Base-by-base conservation (phyloP, 106 monocot genomes). In the Dendrobium chrysotoxum region DNA sequence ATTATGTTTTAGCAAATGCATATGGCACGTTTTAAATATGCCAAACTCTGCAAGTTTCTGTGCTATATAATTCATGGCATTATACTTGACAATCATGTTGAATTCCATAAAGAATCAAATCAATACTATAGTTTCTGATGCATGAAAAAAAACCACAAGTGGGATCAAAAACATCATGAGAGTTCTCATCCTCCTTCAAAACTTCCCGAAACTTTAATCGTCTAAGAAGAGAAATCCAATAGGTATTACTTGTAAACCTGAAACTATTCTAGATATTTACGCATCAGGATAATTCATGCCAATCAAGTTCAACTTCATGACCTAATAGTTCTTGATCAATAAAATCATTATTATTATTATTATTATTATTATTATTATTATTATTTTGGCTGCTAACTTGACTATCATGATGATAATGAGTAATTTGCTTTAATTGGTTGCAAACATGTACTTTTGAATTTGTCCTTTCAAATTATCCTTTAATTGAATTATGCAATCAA, bases 1-100 rank as follows among this genome's bases (percentile, higher is more conserved):
- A 8, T 28, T 28, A 28, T 70, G 1, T 31, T 31, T 31, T 2
- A 31, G 31, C 2, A 31, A 70, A 31, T 13, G 9, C 13, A 31
- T 70, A 7, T 72, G 2, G 12, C 12, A 45, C 44, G 13, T 47
- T 45, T 75, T 81, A 41, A 76, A 76, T 68, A 82, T 77, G 82
- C 38, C 31, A 28, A 82, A 50, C 77, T 77, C 23, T 77, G 77
- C 68, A 77, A 77, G n/a, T n/a, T n/a, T n/a, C n/a, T n/a, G n/a
- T n/a, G n/a, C n/a, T n/a, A n/a, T n/a, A n/a, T n/a, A 35, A 77
- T 50, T 70, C 53, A 74, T 75, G 81, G 82, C 77, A 21, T 77
- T 35, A 66, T 77, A 53, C 53, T 77, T 5, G 47, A 82, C 50
- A 77, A 65, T 77, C 82, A 76, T 67, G 77, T 41, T 67, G 82